phyloP scores from a whole-genome alignment of 257 asterid genomes.

The Solanum dulcamara region DNA sequence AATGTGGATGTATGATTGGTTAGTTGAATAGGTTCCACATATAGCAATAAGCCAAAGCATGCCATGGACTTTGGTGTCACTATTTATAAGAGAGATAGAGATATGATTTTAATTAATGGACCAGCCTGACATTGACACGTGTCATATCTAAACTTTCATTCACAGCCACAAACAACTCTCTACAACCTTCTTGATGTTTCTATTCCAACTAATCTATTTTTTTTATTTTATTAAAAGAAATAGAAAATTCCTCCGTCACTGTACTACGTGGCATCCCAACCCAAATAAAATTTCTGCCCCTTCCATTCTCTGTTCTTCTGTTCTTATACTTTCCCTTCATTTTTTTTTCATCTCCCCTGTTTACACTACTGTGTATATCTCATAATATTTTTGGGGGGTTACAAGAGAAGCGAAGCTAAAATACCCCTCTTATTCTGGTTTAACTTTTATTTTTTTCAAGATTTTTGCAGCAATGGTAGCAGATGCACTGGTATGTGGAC shows the following conservation, averaged over 20 bases:
- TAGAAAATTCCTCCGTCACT: not conserved
- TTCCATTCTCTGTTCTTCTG: not conserved
- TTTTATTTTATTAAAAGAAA: not conserved
- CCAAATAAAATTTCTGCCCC: not conserved
- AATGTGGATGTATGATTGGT: not conserved
- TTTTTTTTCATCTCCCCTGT: not conserved
- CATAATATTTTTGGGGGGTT: no score
- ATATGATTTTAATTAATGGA: not conserved
- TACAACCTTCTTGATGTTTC: constrained; percentile 43
- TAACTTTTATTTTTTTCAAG: not conserved
- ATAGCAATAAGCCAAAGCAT: not conserved
- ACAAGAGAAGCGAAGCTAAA: not conserved
- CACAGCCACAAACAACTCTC: constrained; percentile 48
- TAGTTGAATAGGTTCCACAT: constrained; percentile 15
- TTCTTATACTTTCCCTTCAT: constrained; percentile 7
- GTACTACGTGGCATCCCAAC: constrained; percentile 32
- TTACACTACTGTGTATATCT: no score
- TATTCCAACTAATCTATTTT: not conserved
- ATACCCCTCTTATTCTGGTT: not conserved
- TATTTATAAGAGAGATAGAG: not conserved
- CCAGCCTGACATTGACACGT: constrained; percentile 35
- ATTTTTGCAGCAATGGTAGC: constrained; percentile 41
- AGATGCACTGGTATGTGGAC: constrained; percentile 41
- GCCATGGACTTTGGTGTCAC: not conserved
- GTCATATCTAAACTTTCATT: constrained; percentile 6